These are phyloP conservation scores for Blumeriella jaapii DNA, from an alignment of 2,329 filamentous ascomycete genomes.

Conservation along the genomic window DNA sequence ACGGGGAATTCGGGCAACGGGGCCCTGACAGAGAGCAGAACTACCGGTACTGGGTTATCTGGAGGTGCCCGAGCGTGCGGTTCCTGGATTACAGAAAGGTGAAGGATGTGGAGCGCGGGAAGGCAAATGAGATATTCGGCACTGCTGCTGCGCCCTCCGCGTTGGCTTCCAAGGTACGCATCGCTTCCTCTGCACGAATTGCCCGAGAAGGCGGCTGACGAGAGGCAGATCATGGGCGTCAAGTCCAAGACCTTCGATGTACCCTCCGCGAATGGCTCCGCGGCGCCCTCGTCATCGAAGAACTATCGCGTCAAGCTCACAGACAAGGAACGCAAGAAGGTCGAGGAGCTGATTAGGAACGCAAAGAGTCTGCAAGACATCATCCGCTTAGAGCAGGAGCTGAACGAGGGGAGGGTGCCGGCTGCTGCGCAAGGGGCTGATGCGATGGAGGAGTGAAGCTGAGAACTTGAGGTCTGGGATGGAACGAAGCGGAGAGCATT, in stretches of 20 bases:
- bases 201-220: background rate
- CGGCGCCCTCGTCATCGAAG: conserved; percentile 40
- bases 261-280: conserved; percentile 35
- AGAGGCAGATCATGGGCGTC: conserved; percentile 59
- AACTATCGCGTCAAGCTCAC: conserved; percentile 75
- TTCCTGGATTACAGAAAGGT: conserved; percentile 93
- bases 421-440: conserved; percentile 47
- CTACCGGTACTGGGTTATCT: conserved; percentile 87
- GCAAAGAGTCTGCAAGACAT: conserved; percentile 88
- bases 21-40: conserved; percentile 41
- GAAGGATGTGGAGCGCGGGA: conserved; percentile 68
- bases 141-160: conserved; percentile 66
- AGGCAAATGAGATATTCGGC: conserved; percentile 74
- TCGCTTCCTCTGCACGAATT: background rate
- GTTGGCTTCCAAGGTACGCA: conserved; percentile 57
- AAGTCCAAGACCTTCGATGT: conserved; percentile 69
- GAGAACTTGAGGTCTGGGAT: too few species aligned
- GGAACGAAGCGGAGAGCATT: too few species aligned
- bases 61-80: conserved; percentile 70
- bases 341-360: conserved; percentile 79
- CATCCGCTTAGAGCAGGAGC: conserved; percentile 76
- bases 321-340: conserved; percentile 72
- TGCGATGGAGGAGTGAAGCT: conserved; percentile 52
- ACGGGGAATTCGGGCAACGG: background rate
- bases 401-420: conserved; percentile 81